Conservation (phyloP, 257 asterid species). For the Petunia axillaris region DNA sequence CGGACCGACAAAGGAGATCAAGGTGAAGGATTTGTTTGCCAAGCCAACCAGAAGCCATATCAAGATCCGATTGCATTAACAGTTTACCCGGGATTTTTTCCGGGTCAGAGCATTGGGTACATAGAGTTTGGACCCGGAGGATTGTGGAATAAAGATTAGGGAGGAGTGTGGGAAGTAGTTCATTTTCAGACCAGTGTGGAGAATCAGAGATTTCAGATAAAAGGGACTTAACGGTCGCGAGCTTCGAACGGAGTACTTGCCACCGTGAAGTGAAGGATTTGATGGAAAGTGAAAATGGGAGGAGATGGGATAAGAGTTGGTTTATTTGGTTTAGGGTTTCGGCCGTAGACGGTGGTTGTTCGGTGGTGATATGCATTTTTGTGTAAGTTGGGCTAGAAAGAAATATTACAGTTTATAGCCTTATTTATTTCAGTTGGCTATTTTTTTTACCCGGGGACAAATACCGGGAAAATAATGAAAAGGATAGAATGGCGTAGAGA, state of each 20-base stretch:
- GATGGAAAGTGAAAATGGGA: constrained; percentile 58
- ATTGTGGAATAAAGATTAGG: constrained; percentile 63
- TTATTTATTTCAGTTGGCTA: not conserved
- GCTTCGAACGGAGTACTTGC: constrained; percentile 72
- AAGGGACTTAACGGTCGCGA: constrained; percentile 49
- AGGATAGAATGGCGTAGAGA: constrained; percentile 1
- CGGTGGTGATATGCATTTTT: constrained; percentile 25
- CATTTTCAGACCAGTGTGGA: constrained; percentile 81
- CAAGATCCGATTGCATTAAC: constrained; percentile 95
- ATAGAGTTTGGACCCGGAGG: constrained; percentile 59
- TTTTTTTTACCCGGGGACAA: not conserved
- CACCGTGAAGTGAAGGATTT: constrained; percentile 66
- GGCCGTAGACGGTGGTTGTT: constrained; percentile 42
- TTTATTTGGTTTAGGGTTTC: constrained; percentile 44
- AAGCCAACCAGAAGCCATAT: constrained; percentile 87
- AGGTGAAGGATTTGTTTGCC: constrained; percentile 69
- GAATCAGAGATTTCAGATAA: constrained; percentile 60
- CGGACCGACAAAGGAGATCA: constrained; percentile 80
- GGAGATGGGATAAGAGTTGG: constrained; percentile 47
- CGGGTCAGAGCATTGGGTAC: constrained; percentile 52
- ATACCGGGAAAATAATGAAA: not conserved
- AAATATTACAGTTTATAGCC: not conserved
- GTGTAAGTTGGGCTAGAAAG: no score
- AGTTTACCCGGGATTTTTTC: constrained; percentile 69
- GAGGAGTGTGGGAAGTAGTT: constrained; percentile 56